Evolutionary conservation across 805 yeast genomes (phyloP), one percentile per base, ranked within the genome.

Genomic region (Saitoella complicata): DNA sequence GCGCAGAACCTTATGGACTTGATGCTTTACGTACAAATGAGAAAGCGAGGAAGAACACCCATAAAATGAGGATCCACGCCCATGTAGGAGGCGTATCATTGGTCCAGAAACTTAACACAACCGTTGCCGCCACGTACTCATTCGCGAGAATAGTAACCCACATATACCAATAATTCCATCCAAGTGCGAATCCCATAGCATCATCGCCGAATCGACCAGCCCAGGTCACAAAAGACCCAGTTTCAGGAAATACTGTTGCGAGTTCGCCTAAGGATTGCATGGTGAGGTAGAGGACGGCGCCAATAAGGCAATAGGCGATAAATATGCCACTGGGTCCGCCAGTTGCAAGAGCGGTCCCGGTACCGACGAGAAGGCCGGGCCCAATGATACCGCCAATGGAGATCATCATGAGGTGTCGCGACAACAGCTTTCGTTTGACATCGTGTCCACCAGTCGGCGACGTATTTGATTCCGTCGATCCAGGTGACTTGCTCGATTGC

Each of bases 351-450:
- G 80, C 71, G 9, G 64, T 58, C 37, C 82, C 83, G 12, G 75
- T 66, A 52, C 85, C 84, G 42, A 78, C 76, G 51, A 80, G 71
- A 47, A 79, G 60, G 58, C 86, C 85, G 1, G 84, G 75, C 52
- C 86, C 85, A 43, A 78, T 75, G 53, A 78, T 73, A 32, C 82
- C 79, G 30, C 82, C 82, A 37, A 79, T 67, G 38, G 83, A 76
- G 52, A 79, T 76, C 77, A 80, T 72, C 47, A 75, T 72, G 55
- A 79, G 64, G 59, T 78, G 85, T 55, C 83, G n/a, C 82, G 4
- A 78, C 78, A 38, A 80, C 79, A 53, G 74, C 72, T 12, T 60
- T 57, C 35, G 56, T 51, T 51, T 42, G 7, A 38, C 76, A n/a
- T n/a, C n/a, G n/a, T n/a, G n/a, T n/a, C n/a, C n/a, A n/a, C n/a